These are phyloP conservation scores for Halophytophthora batemanensis DNA, from an alignment of 352 stramenopile genomes.

Conservation along the genomic window DNA sequence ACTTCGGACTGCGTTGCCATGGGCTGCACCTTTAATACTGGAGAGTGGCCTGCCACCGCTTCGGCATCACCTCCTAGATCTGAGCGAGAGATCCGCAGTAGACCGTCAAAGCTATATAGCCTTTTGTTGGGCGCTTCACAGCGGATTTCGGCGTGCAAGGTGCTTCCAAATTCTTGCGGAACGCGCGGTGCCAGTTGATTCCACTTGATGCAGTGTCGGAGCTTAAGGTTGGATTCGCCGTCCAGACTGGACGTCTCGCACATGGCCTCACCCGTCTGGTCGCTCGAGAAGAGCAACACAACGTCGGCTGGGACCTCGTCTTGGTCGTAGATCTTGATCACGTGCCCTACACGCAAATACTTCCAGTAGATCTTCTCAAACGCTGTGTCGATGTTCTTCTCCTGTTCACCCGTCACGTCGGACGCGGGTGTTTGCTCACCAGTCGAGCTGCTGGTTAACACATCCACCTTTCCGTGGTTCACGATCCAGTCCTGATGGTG, in stretches of 20 bases:
- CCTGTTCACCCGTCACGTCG: slow-evolving; percentile 8
- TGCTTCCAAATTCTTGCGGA: slow-evolving; percentile 46
- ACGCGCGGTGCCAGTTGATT: slow-evolving; percentile 35
- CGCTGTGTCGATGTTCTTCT: slow-evolving; percentile 8
- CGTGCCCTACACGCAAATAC: slow-evolving; percentile 80
- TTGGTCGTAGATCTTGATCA: slow-evolving; percentile 87
- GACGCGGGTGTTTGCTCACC: not conserved
- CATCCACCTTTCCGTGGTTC: slow-evolving; percentile 61
- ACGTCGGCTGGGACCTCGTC: slow-evolving; percentile 92
- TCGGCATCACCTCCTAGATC: slow-evolving; percentile 14
- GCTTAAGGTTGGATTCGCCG: slow-evolving; percentile 82
- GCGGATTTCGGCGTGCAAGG: slow-evolving; percentile 55
- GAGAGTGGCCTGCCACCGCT: not conserved
- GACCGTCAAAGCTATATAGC: slow-evolving; percentile 79
- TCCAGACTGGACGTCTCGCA: slow-evolving; percentile 84
- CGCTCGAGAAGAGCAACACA: slow-evolving; percentile 84
- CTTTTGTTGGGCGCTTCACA: slow-evolving; percentile 81
- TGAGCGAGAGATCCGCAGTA: slow-evolving; percentile 42
- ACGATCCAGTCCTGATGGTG: slow-evolving; percentile 74
- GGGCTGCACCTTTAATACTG: slow-evolving; percentile 3
- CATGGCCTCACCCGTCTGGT: slow-evolving; percentile 66
- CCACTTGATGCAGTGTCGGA: slow-evolving; percentile 65
- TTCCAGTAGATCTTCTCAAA: slow-evolving; percentile 82
- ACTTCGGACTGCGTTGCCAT: slow-evolving; percentile 9
- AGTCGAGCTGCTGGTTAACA: slow-evolving; percentile 12